Evolutionary conservation across 257 asterid species (phyloP).

Genomic region (Lycium ferocissimum): DNA sequence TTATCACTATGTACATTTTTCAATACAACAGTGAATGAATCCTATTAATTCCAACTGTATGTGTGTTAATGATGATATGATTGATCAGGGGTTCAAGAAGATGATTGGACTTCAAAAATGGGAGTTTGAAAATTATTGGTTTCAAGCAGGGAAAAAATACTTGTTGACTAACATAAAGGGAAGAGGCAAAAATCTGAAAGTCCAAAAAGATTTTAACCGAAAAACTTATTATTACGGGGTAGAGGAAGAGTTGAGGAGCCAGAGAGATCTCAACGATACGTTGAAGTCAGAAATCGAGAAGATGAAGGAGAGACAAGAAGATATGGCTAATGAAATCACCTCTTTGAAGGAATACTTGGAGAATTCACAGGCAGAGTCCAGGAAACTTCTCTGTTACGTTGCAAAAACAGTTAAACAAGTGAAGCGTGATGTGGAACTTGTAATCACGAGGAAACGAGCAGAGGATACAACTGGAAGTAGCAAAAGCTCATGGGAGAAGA

Average conservation of each 20-base stretch:
- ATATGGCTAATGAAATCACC: slow-evolving; percentile 36
- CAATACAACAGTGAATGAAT: not conserved
- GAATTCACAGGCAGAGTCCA: slow-evolving; percentile 22
- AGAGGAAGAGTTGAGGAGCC: slow-evolving; percentile 26
- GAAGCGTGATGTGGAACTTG: not conserved
- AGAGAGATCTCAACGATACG: slow-evolving; percentile 31
- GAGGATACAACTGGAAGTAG: slow-evolving; percentile 21
- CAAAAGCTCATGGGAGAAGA: slow-evolving; percentile 31
- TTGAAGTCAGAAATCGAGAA: slow-evolving; percentile 44
- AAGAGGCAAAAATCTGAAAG: not conserved
- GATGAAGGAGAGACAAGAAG: slow-evolving; percentile 42
- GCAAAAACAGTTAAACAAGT: slow-evolving; percentile 38
- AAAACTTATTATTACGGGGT: not conserved
- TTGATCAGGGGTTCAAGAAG: slow-evolving; percentile 62
- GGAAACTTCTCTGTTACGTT: slow-evolving; percentile 30
- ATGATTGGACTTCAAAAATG: slow-evolving; percentile 54
- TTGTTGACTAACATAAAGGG: slow-evolving; percentile 58
- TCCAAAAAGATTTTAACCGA: not conserved
- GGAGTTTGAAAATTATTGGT: slow-evolving; percentile 58
- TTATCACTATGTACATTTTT: not conserved
- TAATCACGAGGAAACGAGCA: slow-evolving; percentile 21
- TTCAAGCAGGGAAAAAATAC: slow-evolving; percentile 53
- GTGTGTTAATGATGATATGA: not conserved
- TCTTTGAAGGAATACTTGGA: slow-evolving; percentile 28
- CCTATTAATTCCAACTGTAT: not conserved